Base-by-base conservation (phyloP, 768 basidiomycete species). In the Mycena vulgaris region DNA sequence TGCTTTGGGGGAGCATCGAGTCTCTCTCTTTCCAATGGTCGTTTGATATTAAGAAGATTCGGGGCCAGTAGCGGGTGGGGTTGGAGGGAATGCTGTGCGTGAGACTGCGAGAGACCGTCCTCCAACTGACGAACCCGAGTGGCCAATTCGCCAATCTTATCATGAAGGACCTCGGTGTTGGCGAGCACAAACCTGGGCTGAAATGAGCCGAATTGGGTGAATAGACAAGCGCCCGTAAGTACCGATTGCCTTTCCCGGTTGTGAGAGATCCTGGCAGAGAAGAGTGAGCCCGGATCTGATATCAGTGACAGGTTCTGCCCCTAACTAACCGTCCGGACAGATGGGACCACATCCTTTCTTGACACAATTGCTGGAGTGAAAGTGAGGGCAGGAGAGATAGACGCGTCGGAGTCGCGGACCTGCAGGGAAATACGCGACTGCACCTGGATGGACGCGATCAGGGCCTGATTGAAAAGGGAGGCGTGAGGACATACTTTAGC, bases 201-300 rank as follows among this genome's bases (percentile, higher is more conserved):
- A 33, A 45, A 40, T 55, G 52, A 62, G 69, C 68, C 56, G 45
- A 66, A 47, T 63, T 59, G 65, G 19, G 51, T 40, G 27, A 30
- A n/a, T 35, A 21, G 21, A 37, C 39, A 49, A 45, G 37, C 25
- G 69, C 76, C n/a, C 11, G 57, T n/a, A n/a, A n/a, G n/a, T 74
- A 90, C 91, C 91, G 83, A 77, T 92, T 93, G 16, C 91, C 91
- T 78, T 91, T 92, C 68, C 92, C 92, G 17, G 92, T 92, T 14
- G 91, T 92, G 42, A 92, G 83, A 33, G 90, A 91, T 19, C 90
- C 91, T 92, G 39, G n/a, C 25, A 33, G 19, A 69, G 47, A 52
- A 58, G 35, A 60, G 37, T 64, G 51, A 48, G 70, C 40, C 55
- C 59, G 64, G 63, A 59, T 59, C 28, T 25, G 51, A 59, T 31